Base-by-base conservation (phyloP, 768 basidiomycete species). In the Sporobolomyces phaffii region DNA sequence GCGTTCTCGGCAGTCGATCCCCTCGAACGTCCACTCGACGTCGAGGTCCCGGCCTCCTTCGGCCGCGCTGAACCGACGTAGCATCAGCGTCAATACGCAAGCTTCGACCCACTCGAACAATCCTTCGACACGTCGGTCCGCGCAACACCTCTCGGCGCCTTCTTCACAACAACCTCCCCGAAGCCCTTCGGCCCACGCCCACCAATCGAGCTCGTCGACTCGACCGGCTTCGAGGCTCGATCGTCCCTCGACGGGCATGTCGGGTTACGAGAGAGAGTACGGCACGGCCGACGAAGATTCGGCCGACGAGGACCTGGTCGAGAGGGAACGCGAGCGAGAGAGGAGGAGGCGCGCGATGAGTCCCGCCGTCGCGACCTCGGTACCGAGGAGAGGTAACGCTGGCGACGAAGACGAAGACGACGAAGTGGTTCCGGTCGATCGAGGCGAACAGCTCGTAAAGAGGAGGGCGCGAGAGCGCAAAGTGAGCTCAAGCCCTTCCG, bases 381-480 rank as follows among this genome's bases (percentile, higher is more conserved):
- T 51, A 29, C 8, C 38, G 31, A 45, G 38, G n/a, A 58, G 36
- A 54, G 58, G 47, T 17, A 76, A 75, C 17, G n/a, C n/a, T n/a
- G 58, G 43, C 1, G 69, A 64, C 18, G 72, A 63, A 1, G 64
- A 64, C 18, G 71, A 63, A n/a, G 76, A 77, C 45, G 79, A 80
- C 53, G 80, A 77, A 57, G 75, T 77, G 28, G 60, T 69, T 44
- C 72, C 73, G 6, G 65, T 70, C 24, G 80, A 81, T 69, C 66
- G 79, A 26, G 80, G 80, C 5, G 79, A 78, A 45, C 77, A 77
- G 61, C 78, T 81, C n/a, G 77, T 81, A 53, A 67, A 77, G 54
- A 67, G 75, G 49, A 65, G 80, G 34, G 77, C 77, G 72, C 74
- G 73, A 45, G 79, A 79, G 60, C 53, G 80, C 64, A 68, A 68